Percentiles rank a stretch among this genome's conserved stretches.
Evolutionary conservation across 169 alveolate species (phyloP).

Genomic region (Pseudocohnilembus persalinus): DNA sequence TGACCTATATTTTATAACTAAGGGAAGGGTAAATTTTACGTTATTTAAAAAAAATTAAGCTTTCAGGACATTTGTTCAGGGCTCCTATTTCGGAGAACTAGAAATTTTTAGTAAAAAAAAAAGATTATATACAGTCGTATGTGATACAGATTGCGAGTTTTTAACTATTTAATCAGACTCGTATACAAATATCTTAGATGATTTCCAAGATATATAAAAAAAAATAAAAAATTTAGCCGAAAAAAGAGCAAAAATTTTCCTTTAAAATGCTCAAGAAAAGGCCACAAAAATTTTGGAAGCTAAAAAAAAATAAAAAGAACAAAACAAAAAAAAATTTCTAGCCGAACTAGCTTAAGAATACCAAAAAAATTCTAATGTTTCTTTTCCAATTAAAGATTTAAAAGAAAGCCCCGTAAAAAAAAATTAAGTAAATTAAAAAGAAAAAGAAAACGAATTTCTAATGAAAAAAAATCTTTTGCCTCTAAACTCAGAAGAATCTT

Average conservation of each 20-base stretch:
- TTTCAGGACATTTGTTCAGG: slow-evolving; percentile 48
- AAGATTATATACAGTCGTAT: slow-evolving; percentile 10
- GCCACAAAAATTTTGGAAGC: too few relatives aligned
- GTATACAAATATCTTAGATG: not conserved
- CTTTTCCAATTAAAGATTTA: too few relatives aligned
- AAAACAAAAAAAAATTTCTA: too few relatives aligned
- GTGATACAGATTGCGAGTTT: slow-evolving; percentile 2
- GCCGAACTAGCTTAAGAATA: too few relatives aligned
- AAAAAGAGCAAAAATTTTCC: not conserved
- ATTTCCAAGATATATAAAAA: not conserved
- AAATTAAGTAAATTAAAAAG: too few relatives aligned
- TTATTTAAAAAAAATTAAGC: slow-evolving; percentile 45
- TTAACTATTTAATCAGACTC: not conserved
- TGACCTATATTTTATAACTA: slow-evolving; percentile 70
- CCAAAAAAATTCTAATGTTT: too few relatives aligned
- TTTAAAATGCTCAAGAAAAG: not conserved
- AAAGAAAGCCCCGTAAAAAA: too few relatives aligned
- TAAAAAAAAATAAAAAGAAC: too few relatives aligned
- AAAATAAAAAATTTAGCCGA: not conserved
- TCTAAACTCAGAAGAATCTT: too few relatives aligned
- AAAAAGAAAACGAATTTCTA: too few relatives aligned
- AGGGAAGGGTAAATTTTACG: slow-evolving; percentile 73
- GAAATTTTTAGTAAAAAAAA: slow-evolving; percentile 46
- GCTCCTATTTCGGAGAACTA: slow-evolving; percentile 62
- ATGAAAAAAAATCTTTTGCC: too few relatives aligned